Conservation (phyloP, 192 early-diverging fungal species). For the Coemansia sp. region DNA sequence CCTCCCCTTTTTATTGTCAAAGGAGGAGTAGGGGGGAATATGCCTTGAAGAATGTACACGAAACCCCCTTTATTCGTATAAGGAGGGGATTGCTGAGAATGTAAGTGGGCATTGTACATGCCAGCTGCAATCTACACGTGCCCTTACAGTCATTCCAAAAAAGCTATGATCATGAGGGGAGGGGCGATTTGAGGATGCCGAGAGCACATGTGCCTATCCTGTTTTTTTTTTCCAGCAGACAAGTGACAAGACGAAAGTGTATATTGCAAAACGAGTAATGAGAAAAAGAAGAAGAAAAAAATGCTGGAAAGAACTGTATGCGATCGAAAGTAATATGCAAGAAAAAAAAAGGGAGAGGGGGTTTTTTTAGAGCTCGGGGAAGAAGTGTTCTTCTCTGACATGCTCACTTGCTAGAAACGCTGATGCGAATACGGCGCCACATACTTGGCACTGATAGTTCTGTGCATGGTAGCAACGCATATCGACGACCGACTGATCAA, state of each 20-base stretch:
- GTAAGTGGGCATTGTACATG: neutral
- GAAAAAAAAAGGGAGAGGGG: neutral
- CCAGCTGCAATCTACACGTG: neutral
- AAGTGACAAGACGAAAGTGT: neutral
- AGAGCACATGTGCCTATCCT: neutral
- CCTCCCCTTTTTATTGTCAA: neutral
- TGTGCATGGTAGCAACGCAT: conserved; percentile 23
- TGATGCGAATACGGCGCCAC: conserved; percentile 31
- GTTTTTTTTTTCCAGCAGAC: neutral
- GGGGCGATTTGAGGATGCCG: neutral
- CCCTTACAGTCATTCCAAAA: neutral
- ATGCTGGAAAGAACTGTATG: neutral
- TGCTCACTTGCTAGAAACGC: conserved; percentile 34
- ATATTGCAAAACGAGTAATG: neutral
- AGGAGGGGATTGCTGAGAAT: neutral
- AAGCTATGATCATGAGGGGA: neutral
- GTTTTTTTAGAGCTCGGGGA: conserved; percentile 41
- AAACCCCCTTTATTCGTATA: neutral
- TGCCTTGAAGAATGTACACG: conserved; percentile 1
- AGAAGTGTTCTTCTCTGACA: conserved; percentile 48
- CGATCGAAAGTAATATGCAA: neutral
- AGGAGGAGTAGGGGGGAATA: neutral
- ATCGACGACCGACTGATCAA: neutral
- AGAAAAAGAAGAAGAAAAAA: neutral
- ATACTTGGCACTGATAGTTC: conserved; percentile 33